Evolutionary conservation across 257 asterid species (phyloP).

Genomic region (Lycium barbarum): DNA sequence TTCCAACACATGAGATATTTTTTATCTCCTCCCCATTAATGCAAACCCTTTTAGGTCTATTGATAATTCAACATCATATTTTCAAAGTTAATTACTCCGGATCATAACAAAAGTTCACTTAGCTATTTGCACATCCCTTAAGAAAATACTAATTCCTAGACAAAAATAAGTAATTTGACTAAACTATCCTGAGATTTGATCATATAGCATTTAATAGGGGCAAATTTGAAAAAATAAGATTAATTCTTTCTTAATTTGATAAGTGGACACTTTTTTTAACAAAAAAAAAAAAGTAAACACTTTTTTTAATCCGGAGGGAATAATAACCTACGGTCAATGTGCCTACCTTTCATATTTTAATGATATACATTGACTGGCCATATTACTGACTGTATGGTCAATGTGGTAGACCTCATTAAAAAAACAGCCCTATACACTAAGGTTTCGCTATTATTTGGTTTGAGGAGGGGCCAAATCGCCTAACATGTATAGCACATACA

Average conservation of each 20-base stretch:
- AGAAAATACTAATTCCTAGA: no score
- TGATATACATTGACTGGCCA: neutral
- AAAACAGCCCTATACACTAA: neutral
- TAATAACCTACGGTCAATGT: neutral
- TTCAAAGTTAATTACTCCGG: neutral
- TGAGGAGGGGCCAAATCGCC: neutral
- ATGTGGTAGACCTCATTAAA: neutral
- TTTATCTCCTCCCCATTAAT: slow-evolving; percentile 3
- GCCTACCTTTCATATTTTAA: neutral
- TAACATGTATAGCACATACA: neutral
- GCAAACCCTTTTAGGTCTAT: neutral
- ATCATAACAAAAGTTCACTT: no score
- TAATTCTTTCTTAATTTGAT: no score
- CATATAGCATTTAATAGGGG: no score
- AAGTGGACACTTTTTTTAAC: no score
- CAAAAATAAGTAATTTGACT: no score
- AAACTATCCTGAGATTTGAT: no score
- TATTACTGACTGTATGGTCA: neutral
- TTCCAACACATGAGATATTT: neutral
- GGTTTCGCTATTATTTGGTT: neutral
- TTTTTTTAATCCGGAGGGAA: no score
- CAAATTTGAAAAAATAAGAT: no score
- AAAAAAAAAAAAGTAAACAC: no score
- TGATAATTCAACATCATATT: neutral
- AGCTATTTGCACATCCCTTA: no score